Conservation (phyloP, 371 early-diverging fungal species). For the Apophysomyces ossiformis region DNA sequence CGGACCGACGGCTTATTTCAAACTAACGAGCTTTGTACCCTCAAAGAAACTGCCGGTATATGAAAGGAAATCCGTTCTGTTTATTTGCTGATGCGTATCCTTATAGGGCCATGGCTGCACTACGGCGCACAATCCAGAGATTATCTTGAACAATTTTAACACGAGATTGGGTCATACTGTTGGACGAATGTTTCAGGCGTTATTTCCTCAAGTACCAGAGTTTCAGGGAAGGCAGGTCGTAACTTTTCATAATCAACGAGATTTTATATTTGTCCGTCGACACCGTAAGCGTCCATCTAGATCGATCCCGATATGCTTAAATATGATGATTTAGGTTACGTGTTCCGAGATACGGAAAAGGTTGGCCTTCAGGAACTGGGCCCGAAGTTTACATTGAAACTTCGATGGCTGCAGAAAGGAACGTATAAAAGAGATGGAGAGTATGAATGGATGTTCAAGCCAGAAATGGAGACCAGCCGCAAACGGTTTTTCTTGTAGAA, state of each 20-base stretch:
- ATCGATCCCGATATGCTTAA: neutral
- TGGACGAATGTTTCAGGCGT: slow-evolving; percentile 94
- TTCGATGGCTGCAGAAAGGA: slow-evolving; percentile 95
- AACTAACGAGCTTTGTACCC: slow-evolving; percentile 80
- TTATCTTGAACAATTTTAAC: slow-evolving; percentile 97
- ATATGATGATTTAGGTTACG: slow-evolving; percentile 52
- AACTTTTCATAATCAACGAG: slow-evolving; percentile 99
- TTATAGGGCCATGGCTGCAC: slow-evolving; percentile 81
- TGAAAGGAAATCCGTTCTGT: neutral
- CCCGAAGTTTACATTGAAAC: slow-evolving; percentile 94
- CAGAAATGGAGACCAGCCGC: slow-evolving; percentile 86
- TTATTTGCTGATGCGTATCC: neutral
- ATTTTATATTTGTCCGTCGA: slow-evolving; percentile 98
- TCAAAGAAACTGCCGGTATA: slow-evolving; percentile 78
- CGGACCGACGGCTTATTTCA: slow-evolving; percentile 97
- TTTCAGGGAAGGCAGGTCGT: slow-evolving; percentile 96
- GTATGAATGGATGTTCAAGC: slow-evolving; percentile 95
- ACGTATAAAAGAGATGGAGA: slow-evolving; percentile 90
- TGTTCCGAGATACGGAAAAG: slow-evolving; percentile 88
- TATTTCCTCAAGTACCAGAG: slow-evolving; percentile 97
- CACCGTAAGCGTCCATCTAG: slow-evolving; percentile 64
- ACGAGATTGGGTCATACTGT: slow-evolving; percentile 97
- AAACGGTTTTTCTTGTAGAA: slow-evolving; percentile 79
- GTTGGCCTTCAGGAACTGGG: slow-evolving; percentile 96
- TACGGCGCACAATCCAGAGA: slow-evolving; percentile 91